Evolutionary conservation across 2,329 filamentous ascomycete genomes (phyloP), one percentile per base, ranked within the genome.

Genomic region (Pseudogymnoascus sp.): DNA sequence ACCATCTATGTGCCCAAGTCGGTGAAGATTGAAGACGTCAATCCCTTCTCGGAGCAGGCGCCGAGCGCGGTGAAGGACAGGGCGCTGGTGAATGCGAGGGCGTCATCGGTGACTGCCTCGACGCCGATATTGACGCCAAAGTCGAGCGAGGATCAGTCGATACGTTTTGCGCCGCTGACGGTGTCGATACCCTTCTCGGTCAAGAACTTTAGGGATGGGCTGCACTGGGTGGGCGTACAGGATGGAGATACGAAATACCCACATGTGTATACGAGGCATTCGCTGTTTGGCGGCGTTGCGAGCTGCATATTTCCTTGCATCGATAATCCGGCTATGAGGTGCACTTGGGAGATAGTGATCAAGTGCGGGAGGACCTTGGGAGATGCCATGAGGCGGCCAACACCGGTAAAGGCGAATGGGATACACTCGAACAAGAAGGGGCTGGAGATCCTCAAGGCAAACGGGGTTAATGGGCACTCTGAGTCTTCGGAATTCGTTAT

Each of bases 241-340:
- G 85, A 87, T 61, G 83, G 86, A 58, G 93, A 97, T 71, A 80
- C 80, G 61, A 84, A 92, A 64, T 99, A 92, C 72, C 91, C 94
- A 0, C 93, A 99, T 75, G 86, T 90, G 57, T 99, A 96, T 73
- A 96, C 93, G 0, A 87, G 87, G 39, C 91, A 93, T 69, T 89
- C 87, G 2, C 78, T 88, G 41, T 87, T 89, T 64, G 85, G 91
- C 0, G 91, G 92, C 30, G 87, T 85, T 15, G 87, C 91, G 1
- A 93, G 87, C 53, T 92, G 88, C 67, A 84, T 97, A 25, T 99
- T 99, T 69, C 94, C 94, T 0, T 97, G 94, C 72, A 81, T 97
- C 59, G 94, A 99, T 71, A 89, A 96, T 70, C 84, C 88, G 22
- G 85, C 86, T 35, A 87, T 89, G 62, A 83, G 91, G 61, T 93